Conservation (phyloP, 768 basidiomycete genomes). For the Sarcodon aspratus region DNA sequence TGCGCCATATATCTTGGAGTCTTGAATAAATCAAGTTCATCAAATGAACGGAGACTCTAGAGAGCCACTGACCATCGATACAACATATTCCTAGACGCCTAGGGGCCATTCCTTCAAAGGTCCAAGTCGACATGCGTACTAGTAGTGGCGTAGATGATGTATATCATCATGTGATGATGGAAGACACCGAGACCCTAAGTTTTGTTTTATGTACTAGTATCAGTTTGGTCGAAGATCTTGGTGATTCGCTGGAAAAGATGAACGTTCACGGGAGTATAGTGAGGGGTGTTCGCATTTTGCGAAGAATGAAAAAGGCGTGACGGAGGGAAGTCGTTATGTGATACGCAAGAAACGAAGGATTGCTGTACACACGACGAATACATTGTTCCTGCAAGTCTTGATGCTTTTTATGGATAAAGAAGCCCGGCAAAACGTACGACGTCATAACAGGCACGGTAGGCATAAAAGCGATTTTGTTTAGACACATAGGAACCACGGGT, state of each 20-base stretch:
- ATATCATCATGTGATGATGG: constrained; percentile 62
- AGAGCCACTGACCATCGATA: constrained; percentile 67
- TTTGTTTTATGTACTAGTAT: constrained; percentile 34
- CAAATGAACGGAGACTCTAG: constrained; percentile 46
- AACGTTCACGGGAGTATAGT: constrained; percentile 57
- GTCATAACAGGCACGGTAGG: too few species aligned
- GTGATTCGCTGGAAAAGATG: constrained; percentile 42
- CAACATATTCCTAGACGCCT: constrained; percentile 54
- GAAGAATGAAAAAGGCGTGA: constrained; percentile 54
- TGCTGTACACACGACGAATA: constrained; percentile 52
- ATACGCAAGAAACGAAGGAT: constrained; percentile 27
- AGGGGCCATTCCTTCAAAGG: constrained; percentile 60
- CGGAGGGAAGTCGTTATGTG: constrained; percentile 73
- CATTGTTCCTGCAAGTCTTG: constrained; percentile 49
- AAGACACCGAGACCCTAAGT: constrained; percentile 64
- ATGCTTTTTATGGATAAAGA: constrained; percentile 55
- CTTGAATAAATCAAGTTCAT: constrained; percentile 41
- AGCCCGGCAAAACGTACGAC: constrained; percentile 44
- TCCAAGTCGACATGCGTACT: constrained; percentile 58
- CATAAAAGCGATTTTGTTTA: constrained; percentile 75
- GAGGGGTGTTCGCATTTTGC: constrained; percentile 67
- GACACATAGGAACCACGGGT: constrained; percentile 68
- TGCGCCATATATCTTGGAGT: constrained; percentile 60
- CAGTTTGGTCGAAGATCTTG: constrained; percentile 48
- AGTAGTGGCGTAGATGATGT: constrained; percentile 54